phyloP scores from a whole-genome alignment of 768 basidiomycete genomes.

The Suillus paluster region DNA sequence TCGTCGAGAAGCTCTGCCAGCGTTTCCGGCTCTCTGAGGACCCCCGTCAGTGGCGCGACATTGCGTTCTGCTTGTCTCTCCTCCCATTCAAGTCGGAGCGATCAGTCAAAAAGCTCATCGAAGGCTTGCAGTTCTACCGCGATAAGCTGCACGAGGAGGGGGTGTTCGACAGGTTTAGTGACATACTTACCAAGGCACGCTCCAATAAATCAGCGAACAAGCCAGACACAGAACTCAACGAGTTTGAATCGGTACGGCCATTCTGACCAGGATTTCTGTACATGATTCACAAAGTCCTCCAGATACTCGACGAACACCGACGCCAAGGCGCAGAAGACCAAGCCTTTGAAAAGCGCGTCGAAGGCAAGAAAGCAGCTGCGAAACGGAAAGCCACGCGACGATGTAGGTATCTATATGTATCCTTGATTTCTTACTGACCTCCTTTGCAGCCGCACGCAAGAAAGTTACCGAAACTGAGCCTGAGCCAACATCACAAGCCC shows the following conservation, averaged over 20 bases:
- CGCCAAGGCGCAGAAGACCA: conserved; percentile 91
- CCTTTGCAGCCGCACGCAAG: conserved; percentile 33
- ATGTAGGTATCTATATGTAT: conserved; percentile 34
- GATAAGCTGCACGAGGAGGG: conserved; percentile 92
- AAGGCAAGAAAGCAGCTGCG: conserved; percentile 81
- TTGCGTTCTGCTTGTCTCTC: conserved; percentile 92
- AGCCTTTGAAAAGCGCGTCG: conserved; percentile 84
- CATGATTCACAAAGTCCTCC: not conserved
- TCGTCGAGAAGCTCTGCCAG: conserved; percentile 97
- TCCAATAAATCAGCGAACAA: conserved; percentile 91
- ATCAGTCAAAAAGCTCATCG: conserved; percentile 95
- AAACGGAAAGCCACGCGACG: conserved; percentile 68
- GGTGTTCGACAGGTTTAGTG: conserved; percentile 82
- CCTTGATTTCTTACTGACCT: not conserved
- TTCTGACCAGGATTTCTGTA: not conserved
- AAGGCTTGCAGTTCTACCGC: conserved; percentile 89
- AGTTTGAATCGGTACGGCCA: conserved; percentile 80
- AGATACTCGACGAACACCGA: conserved; percentile 87
- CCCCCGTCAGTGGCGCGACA: conserved; percentile 95
- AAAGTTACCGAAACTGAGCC: conserved; percentile 27
- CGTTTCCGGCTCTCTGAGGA: conserved; percentile 89
- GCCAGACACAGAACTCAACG: conserved; percentile 90
- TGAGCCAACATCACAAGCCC: conserved; percentile 15
- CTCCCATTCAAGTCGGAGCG: conserved; percentile 97
- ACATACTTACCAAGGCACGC: conserved; percentile 94